Percentiles rank a stretch among this genome's conserved stretches.
Evolutionary conservation across 2,329 filamentous ascomycete species (phyloP).

Genomic region (Chrysoporthe austroafricana): DNA sequence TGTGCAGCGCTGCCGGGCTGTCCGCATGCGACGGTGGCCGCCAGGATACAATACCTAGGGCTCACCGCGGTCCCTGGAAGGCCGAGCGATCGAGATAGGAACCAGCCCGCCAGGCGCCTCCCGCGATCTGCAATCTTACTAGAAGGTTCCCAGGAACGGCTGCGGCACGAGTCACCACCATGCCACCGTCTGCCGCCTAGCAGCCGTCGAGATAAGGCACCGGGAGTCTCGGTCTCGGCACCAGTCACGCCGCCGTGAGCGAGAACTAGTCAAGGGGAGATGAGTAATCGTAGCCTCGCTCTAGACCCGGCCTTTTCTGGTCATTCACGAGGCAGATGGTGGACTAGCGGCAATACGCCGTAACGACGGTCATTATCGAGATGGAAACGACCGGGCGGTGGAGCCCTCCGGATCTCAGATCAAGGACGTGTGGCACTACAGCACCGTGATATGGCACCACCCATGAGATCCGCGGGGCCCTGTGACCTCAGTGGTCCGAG

Average conservation of each 20-base stretch:
- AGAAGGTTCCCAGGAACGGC: conserved; percentile 7
- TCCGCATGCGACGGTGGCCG: conserved; percentile 1
- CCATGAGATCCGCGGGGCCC: neutral
- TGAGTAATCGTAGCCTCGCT: neutral
- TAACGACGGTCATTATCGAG: neutral
- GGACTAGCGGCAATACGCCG: neutral
- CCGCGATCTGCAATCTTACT: conserved; percentile 9
- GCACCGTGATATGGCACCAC: conserved; percentile 3
- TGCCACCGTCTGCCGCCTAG: neutral
- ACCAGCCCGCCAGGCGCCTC: neutral
- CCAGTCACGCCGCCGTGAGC: conserved; percentile 6
- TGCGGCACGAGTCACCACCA: neutral
- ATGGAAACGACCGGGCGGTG: conserved; percentile 2
- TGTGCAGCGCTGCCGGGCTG: neutral
- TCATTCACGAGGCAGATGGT: conserved; percentile 4
- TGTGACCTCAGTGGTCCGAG: conserved; percentile 9
- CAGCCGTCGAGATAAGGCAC: neutral
- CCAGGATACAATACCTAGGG: neutral
- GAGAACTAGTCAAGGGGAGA: neutral
- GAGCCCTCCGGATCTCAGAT: neutral
- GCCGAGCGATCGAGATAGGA: neutral
- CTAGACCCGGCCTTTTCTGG: neutral
- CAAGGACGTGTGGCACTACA: neutral
- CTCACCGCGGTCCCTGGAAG: neutral
- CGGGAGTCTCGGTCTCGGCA: neutral